Percentiles rank a stretch among this genome's conserved stretches.
phyloP scores from a whole-genome alignment of 441 rosid species.

The Adansonia rubrostipa region DNA sequence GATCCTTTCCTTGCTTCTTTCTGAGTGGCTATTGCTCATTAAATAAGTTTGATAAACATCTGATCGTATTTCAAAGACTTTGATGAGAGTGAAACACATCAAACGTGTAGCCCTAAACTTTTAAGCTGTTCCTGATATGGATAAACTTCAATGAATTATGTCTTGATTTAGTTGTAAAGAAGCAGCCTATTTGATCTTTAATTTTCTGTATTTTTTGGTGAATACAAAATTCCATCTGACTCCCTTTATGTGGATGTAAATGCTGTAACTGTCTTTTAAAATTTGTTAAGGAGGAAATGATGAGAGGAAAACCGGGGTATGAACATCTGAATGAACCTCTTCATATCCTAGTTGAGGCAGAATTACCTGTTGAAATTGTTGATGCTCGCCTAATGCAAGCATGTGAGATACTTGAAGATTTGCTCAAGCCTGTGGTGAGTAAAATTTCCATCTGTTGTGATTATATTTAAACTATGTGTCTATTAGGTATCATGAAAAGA shows the following conservation, averaged over 20 bases:
- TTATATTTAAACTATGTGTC: neutral
- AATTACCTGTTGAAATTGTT: slow-evolving; percentile 86
- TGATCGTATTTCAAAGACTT: neutral
- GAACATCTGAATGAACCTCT: slow-evolving; percentile 98
- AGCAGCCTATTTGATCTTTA: neutral
- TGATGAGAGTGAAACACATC: neutral
- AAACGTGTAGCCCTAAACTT: neutral
- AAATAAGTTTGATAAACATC: slow-evolving; percentile 7
- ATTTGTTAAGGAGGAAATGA: slow-evolving; percentile 80
- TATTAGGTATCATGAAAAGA: neutral
- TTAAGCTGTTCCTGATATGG: neutral
- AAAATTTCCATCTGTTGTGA: slow-evolving; percentile 22
- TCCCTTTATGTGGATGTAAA: neutral
- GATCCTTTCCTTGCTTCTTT: neutral
- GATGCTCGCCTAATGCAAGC: slow-evolving; percentile 96
- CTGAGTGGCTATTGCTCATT: slow-evolving; percentile 9
- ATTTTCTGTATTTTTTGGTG: neutral
- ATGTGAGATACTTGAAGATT: slow-evolving; percentile 87
- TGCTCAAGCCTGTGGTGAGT: slow-evolving; percentile 85
- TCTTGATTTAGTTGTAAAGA: neutral
- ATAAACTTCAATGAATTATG: slow-evolving; percentile 7
- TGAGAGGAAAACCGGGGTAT: slow-evolving; percentile 99
- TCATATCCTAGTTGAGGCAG: slow-evolving; percentile 93
- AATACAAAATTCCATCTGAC: neutral
- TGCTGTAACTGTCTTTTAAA: slow-evolving; percentile 19